Conservation (phyloP, 768 basidiomycete genomes). For the Albatrellus ellisii region DNA sequence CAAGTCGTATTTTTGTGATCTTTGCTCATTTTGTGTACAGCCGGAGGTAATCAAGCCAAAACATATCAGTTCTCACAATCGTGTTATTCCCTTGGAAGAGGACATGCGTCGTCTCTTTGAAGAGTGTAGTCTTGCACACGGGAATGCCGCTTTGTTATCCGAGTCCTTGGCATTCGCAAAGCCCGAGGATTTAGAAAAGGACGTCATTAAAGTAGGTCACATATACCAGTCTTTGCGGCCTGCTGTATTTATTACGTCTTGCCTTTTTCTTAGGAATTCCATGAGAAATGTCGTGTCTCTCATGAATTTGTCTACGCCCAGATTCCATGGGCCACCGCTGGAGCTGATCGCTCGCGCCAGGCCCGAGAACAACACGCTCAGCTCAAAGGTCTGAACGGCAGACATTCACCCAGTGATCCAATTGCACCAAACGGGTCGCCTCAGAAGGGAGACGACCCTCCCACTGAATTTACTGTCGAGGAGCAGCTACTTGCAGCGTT, state of each 20-base stretch:
- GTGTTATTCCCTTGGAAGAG: slow-evolving; percentile 63
- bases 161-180: slow-evolving; percentile 58
- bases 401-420: slow-evolving; percentile 5
- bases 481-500: slow-evolving; percentile 64
- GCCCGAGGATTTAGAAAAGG: slow-evolving; percentile 53
- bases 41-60: slow-evolving; percentile 13
- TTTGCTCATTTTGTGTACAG: neutral
- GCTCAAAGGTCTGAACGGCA: slow-evolving; percentile 7
- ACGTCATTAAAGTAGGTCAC: slow-evolving; percentile 51
- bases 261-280: slow-evolving; percentile 58
- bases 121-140: slow-evolving; percentile 74
- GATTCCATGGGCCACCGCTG: slow-evolving; percentile 83
- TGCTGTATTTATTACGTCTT: neutral
- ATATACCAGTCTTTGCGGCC: too few relatives aligned
- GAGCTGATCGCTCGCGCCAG: slow-evolving; percentile 57
- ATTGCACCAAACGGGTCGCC: slow-evolving; percentile 1
- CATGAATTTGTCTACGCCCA: slow-evolving; percentile 80
- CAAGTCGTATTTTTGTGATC: neutral
- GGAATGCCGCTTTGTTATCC: slow-evolving; percentile 64
- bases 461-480: slow-evolving; percentile 46
- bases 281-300: slow-evolving; percentile 61
- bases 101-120: slow-evolving; percentile 74
- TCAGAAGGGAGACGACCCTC: slow-evolving; percentile 14
- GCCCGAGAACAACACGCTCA: slow-evolving; percentile 8
- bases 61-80: slow-evolving; percentile 19